Evolutionary conservation across 768 basidiomycete species (phyloP).

Genomic region (Pisolithus marmoratus): DNA sequence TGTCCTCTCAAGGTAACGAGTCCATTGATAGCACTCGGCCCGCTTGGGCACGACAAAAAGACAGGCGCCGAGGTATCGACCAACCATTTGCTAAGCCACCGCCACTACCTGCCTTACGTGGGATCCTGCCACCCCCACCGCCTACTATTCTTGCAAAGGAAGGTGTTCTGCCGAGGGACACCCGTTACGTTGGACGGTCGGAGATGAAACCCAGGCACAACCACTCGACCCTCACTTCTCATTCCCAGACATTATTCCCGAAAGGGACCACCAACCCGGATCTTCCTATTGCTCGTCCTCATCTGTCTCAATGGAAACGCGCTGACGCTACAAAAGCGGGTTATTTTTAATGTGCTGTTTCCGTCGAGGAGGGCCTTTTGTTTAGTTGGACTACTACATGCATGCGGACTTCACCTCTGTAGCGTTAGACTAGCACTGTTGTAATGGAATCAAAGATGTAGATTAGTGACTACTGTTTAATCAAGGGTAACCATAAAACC

Average conservation of each 20-base stretch:
- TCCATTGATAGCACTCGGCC: conserved; percentile 31
- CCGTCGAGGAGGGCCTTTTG: background rate
- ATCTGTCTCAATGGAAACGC: conserved; percentile 46
- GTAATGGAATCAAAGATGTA: background rate
- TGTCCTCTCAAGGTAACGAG: conserved; percentile 12
- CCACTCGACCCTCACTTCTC: conserved; percentile 11
- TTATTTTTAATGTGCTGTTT: background rate
- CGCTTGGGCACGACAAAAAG: conserved; percentile 43
- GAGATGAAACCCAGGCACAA: conserved; percentile 22
- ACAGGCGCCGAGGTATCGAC: conserved; percentile 50
- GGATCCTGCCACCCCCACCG: conserved; percentile 24
- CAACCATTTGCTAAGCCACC: conserved; percentile 39
- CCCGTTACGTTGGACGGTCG: conserved; percentile 27
- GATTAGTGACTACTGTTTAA: conserved; percentile 2
- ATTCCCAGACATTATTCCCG: conserved; percentile 32
- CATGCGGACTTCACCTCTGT: background rate
- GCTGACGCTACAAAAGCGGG: conserved; percentile 33
- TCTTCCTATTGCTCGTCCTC: conserved; percentile 50
- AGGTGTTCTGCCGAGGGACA: conserved; percentile 17
- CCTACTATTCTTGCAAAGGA: conserved; percentile 26
- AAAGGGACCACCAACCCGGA: conserved; percentile 41
- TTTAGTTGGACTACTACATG: background rate
- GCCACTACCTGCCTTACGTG: conserved; percentile 15
- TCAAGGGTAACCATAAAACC: conserved; percentile 2
- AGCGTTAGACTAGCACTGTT: conserved; percentile 1